These are phyloP conservation scores for Kandelia obovata DNA, from an alignment of 345 rosid species.

Conservation along the genomic window DNA sequence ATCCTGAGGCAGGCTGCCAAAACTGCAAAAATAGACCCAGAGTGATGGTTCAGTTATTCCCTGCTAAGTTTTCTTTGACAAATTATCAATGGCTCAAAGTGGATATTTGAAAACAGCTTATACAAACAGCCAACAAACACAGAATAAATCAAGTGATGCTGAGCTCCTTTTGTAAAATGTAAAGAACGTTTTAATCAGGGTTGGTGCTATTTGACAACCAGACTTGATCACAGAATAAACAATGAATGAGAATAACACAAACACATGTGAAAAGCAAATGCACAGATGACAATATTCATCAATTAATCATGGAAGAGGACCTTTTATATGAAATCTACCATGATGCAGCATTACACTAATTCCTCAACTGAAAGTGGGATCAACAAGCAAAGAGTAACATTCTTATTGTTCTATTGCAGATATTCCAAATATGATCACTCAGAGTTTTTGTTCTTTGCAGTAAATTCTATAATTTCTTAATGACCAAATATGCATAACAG, in stretches of 20 bases:
- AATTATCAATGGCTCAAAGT: not conserved
- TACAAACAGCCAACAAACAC: not conserved
- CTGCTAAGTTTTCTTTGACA: not conserved
- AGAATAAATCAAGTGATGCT: not conserved
- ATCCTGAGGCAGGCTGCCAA: no score
- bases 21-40: no score
- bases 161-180: not conserved
- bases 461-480: not conserved
- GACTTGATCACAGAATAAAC: not conserved
- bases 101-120: not conserved
- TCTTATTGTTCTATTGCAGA: no score
- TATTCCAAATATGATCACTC: not conserved
- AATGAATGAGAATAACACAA: not conserved
- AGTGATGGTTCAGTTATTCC: not conserved
- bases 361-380: not conserved
- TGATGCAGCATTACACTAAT: not conserved
- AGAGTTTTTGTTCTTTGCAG: not conserved
- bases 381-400: slow-evolving; percentile 2
- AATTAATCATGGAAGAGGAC: not conserved
- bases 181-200: not conserved
- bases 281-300: not conserved
- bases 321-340: not conserved
- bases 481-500: not conserved
- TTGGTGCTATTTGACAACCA: not conserved
- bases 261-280: not conserved